A percentile compares a stretch with the other conserved stretches of the same genome.
These are phyloP conservation scores for Trichoderma sp. DNA, from an alignment of 2,329 filamentous ascomycete genomes.

Conservation along the genomic window DNA sequence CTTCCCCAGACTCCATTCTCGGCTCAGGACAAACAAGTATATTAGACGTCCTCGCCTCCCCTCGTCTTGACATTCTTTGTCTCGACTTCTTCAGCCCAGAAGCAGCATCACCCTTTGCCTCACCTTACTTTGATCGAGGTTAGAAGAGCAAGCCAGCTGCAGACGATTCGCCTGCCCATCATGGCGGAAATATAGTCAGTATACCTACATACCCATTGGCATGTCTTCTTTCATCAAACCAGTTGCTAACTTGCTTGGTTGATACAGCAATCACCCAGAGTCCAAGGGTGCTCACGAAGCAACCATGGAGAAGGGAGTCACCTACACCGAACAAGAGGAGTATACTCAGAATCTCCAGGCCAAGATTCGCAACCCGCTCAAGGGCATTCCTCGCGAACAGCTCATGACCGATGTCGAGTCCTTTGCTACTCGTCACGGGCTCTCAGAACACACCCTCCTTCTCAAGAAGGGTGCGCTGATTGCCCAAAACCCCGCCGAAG, in stretches of 20 bases:
- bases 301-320: constrained; percentile 36
- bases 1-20: constrained; percentile 23
- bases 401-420: constrained; percentile 62
- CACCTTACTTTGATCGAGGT: neutral
- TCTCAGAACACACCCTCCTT: constrained; percentile 61
- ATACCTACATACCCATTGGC: neutral
- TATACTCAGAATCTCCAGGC: constrained; percentile 48
- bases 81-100: constrained; percentile 12
- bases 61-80: constrained; percentile 27
- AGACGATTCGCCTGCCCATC: constrained; percentile 1
- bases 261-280: constrained; percentile 25
- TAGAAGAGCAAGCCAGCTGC: constrained; percentile 10
- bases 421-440: constrained; percentile 62
- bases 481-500: constrained; percentile 60
- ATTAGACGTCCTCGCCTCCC: constrained; percentile 24
- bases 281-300: constrained; percentile 31
- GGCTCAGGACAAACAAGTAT: constrained; percentile 16
- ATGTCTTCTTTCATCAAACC: neutral
- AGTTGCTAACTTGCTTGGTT: constrained; percentile 21
- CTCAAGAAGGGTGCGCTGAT: constrained; percentile 62
- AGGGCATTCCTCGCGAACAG: constrained; percentile 53
- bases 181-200: constrained; percentile 29
- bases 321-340: constrained; percentile 42
- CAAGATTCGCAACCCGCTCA: constrained; percentile 53
- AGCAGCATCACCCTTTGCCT: constrained; percentile 19